Evolutionary conservation across 257 asterid species (phyloP).

Genomic region (Solanum chiquidenum): DNA sequence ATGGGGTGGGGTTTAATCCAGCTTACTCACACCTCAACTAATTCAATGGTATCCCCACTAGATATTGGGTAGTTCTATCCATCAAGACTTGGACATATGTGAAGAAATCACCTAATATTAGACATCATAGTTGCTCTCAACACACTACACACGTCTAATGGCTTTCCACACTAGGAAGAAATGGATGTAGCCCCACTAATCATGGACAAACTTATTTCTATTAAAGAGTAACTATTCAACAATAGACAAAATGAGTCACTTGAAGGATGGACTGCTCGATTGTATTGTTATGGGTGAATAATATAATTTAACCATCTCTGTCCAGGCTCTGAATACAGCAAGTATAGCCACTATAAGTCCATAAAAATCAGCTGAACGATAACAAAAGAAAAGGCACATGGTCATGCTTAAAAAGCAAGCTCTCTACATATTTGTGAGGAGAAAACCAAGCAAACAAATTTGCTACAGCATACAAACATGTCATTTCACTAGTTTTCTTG

Average conservation of each 20-base stretch:
- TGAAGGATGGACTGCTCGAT: not conserved
- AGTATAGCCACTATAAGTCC: not conserved
- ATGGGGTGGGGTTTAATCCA: not conserved
- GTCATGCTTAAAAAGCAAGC: not conserved
- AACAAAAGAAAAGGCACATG: not conserved
- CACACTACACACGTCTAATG: not conserved
- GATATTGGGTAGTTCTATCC: not conserved
- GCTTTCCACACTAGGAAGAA: not conserved
- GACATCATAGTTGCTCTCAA: not conserved
- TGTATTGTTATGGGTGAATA: not conserved
- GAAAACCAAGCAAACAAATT: not conserved
- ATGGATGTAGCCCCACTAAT: not conserved
- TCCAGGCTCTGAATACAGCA: not conserved
- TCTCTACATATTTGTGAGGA: not conserved
- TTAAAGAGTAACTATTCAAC: not conserved
- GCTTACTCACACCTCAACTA: not conserved
- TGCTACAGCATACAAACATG: not conserved
- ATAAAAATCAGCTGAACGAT: not conserved
- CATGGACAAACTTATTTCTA: not conserved
- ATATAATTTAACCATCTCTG: not conserved
- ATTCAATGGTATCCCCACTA: not conserved
- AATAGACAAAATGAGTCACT: not conserved
- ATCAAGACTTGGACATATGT: not conserved
- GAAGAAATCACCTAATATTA: not conserved
- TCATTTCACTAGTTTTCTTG: slow-evolving; percentile 11